Base-by-base conservation (phyloP, 306 rosid species). In the Cucurbita moschata region DNA sequence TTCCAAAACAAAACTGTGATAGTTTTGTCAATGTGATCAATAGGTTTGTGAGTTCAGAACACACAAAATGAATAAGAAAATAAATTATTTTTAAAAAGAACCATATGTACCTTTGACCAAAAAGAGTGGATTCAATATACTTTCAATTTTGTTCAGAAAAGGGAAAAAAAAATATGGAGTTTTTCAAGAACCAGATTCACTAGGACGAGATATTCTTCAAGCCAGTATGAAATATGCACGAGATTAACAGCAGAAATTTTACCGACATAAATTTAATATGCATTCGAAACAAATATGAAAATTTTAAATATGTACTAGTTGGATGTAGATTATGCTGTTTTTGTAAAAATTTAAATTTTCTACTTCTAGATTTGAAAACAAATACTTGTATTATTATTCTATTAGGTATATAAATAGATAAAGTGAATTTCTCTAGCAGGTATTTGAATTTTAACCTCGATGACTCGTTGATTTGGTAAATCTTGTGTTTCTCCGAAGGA, bases 401-500 rank as follows among this genome's bases (percentile, higher is more conserved):
- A 8, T 15, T 8, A 8, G 30, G 8, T 40, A 40, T 16, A 63
- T 62, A 43, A 8, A 13, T 19, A 0, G 55, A 67, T 67, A 44
- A 46, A 69, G 38, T 6, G 52, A 46, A 16, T 66, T 12, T 66
- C 11, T 66, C 6, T 42, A 1, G n/a, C 39, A n/a, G 19, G 47
- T 26, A 61, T 7, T 50, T 40, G 75, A n/a, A 62, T 39, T 38
- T 62, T 0, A 80, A 94, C 99, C 92, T 86, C 81, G 13, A 86
- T 84, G 68, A 95, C 85, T 73, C 81, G 79, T 75, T 84, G 86
- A 77, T 78, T 78, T 72, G 84, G 75, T 69, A 78, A 86, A 57
- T 84, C 79, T 62, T 79, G 79, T 76, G 81, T 77, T 78, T 70
- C 50, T 80, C 88, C 88, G 38, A 89, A 79, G 82, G 87, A 82